phyloP scores from a whole-genome alignment of 305 asterid species.

The Fraxinus latifolia region DNA sequence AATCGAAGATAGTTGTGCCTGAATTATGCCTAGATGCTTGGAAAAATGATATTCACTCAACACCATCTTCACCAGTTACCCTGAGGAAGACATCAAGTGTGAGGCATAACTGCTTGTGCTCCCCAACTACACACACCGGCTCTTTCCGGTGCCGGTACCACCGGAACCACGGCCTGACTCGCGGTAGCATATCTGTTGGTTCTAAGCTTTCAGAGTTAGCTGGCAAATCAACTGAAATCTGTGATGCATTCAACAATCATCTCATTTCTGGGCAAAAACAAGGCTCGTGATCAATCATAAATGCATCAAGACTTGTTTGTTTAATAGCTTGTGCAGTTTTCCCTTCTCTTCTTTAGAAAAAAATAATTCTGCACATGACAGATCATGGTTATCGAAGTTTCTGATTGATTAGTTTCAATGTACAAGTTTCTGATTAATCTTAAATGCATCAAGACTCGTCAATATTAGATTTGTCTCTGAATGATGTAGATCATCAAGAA shows the following conservation, averaged over 20 bases:
- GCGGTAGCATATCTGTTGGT: constrained; percentile 50
- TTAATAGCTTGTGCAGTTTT: constrained; percentile 2
- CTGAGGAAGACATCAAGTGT: constrained; percentile 30
- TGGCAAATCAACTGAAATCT: constrained; percentile 17
- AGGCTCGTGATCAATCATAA: constrained; percentile 24
- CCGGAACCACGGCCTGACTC: constrained; percentile 30
- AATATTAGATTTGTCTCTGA: background rate
- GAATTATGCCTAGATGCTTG: constrained; percentile 22
- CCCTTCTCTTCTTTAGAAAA: background rate
- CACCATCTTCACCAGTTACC: constrained; percentile 50
- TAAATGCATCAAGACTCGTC: background rate
- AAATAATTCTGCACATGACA: background rate
- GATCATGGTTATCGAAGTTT: background rate
- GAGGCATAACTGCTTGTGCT: constrained; percentile 50
- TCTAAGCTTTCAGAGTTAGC: constrained; percentile 48
- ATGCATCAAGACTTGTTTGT: constrained; percentile 6
- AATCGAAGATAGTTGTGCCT: constrained; percentile 29
- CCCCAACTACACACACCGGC: constrained; percentile 63
- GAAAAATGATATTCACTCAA: constrained; percentile 17
- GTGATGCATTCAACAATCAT: constrained; percentile 10
- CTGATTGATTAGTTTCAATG: background rate
- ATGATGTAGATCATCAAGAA: background rate
- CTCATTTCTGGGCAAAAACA: constrained; percentile 26
- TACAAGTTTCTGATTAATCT: background rate
- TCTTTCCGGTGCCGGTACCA: constrained; percentile 66